These are phyloP conservation scores for Debaryomyces psychrophilus DNA, from an alignment of 1,139 yeast species.

Conservation along the genomic window DNA sequence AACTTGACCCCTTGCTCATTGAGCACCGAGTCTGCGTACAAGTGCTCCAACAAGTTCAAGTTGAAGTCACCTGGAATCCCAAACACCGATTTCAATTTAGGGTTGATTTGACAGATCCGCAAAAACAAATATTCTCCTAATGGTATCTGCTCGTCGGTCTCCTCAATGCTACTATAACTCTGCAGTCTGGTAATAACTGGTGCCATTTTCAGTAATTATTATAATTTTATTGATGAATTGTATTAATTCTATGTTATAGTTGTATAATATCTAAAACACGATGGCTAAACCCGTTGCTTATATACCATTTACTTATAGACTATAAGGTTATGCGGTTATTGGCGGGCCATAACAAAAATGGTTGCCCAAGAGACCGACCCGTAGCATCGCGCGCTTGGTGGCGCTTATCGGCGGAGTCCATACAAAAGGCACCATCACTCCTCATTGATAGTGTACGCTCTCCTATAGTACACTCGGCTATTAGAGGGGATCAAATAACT, in stretches of 20 bases:
- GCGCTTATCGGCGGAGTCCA: slow-evolving; percentile 1
- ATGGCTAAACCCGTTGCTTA: neutral
- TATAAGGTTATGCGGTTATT: slow-evolving; percentile 4
- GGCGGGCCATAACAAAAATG: slow-evolving; percentile 1
- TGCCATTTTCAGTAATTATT: slow-evolving; percentile 1
- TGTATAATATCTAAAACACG: neutral
- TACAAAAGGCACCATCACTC: neutral
- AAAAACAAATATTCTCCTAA: slow-evolving; percentile 45
- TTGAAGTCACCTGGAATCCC: slow-evolving; percentile 51
- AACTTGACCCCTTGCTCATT: slow-evolving; percentile 26
- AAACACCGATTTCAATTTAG: slow-evolving; percentile 37
- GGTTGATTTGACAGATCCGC: slow-evolving; percentile 40
- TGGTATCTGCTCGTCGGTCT: slow-evolving; percentile 23
- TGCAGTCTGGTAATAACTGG: slow-evolving; percentile 10
- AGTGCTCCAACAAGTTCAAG: slow-evolving; percentile 39
- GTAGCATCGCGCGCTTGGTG: neutral
- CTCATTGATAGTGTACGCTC: neutral
- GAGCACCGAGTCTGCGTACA: slow-evolving; percentile 31
- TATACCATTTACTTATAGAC: neutral
- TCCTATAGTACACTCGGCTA: slow-evolving; percentile 1
- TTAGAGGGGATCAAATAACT: neutral
- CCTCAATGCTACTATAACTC: slow-evolving; percentile 3
- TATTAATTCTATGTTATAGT: no score
- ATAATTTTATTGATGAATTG: neutral
- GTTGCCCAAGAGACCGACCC: neutral